Conservation (phyloP, 2,329 filamentous ascomycete species). For the Geosmithia morbida region DNA sequence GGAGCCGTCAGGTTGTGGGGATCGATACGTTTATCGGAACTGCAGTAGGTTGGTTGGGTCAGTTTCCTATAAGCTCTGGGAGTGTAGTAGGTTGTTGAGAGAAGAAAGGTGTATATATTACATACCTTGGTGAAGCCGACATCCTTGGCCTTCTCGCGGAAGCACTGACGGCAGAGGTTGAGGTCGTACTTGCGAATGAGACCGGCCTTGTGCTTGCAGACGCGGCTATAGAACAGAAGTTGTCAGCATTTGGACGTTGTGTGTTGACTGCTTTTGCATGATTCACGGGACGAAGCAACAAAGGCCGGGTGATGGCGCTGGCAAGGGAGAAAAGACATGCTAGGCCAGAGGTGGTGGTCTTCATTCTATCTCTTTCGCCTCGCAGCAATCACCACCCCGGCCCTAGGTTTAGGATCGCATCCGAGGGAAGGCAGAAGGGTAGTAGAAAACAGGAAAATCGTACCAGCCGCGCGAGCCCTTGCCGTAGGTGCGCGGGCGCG, state of each 20-base stretch:
- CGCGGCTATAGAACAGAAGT: conserved; percentile 30
- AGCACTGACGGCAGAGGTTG: conserved; percentile 73
- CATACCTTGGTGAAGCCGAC: conserved; percentile 60
- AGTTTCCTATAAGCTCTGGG: too few relatives aligned
- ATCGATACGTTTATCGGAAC: conserved; percentile 11
- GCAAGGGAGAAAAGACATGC: too few relatives aligned
- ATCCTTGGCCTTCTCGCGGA: conserved; percentile 59
- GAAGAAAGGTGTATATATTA: conserved; percentile 5
- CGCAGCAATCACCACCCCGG: not conserved
- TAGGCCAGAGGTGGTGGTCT: not conserved
- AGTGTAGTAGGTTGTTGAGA: not conserved
- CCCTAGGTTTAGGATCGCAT: too few relatives aligned
- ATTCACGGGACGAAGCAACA: too few relatives aligned
- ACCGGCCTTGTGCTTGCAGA: conserved; percentile 90
- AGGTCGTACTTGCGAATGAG: conserved; percentile 99
- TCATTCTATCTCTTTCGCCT: not conserved
- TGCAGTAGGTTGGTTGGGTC: conserved; percentile 2
- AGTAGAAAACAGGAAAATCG: conserved; percentile 17
- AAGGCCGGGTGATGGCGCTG: too few relatives aligned
- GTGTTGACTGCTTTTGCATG: not conserved
- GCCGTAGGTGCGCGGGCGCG: conserved; percentile 91
- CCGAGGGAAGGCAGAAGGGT: not conserved
- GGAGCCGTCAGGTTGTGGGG: not conserved
- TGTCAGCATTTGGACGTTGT: not conserved
- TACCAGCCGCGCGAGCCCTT: conserved; percentile 94